Conservation (phyloP, 2,329 filamentous ascomycete genomes). For the Botrytis fragariae region DNA sequence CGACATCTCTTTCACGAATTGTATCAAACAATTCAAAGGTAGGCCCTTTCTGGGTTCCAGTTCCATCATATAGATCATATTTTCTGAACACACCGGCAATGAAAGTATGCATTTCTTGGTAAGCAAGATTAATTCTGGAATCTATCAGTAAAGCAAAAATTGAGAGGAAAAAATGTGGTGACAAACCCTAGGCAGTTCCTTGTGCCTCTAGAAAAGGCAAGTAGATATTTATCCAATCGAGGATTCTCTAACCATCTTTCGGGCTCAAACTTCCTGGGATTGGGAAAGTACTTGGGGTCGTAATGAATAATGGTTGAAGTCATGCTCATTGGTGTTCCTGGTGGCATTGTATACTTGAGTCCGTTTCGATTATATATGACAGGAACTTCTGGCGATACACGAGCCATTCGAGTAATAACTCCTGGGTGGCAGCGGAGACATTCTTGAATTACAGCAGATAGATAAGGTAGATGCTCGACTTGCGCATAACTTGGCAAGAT, state of each 20-base stretch:
- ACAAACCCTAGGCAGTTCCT: background rate
- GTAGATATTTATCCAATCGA: background rate
- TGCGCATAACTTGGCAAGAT: background rate
- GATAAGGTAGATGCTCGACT: background rate
- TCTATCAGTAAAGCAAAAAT: background rate
- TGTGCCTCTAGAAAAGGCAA: background rate
- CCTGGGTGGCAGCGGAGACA: background rate
- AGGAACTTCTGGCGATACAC: background rate
- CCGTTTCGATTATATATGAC: background rate
- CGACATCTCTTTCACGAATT: background rate
- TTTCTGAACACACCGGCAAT: background rate
- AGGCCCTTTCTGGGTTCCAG: background rate
- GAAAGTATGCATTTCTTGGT: background rate
- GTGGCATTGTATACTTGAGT: background rate
- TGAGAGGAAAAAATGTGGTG: background rate
- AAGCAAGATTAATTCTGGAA: background rate
- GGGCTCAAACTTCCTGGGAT: background rate
- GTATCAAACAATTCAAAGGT: background rate
- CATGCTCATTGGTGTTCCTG: background rate
- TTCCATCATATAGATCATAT: background rate
- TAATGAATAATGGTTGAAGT: background rate
- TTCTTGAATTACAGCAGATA: background rate
- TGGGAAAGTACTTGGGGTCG: background rate
- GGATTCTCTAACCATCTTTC: background rate
- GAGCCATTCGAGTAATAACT: background rate